Conservation (phyloP, 2,329 filamentous ascomycete genomes). For the Penicillium sp. region DNA sequence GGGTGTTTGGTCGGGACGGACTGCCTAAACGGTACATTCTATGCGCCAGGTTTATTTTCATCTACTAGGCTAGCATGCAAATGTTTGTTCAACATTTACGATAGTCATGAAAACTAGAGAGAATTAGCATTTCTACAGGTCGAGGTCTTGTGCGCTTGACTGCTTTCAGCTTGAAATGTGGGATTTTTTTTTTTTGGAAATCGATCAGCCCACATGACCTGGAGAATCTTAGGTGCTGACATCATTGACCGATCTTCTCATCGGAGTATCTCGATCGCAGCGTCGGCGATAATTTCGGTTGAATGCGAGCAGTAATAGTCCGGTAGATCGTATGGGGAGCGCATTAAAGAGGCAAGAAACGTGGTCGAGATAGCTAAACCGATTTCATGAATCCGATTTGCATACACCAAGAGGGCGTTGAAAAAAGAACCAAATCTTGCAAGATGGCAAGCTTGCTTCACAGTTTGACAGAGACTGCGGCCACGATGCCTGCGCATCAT, state of each 20-base stretch:
- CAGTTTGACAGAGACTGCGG: background rate
- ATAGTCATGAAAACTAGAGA: too few relatives aligned
- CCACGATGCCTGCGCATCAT: background rate
- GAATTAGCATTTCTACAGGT: too few relatives aligned
- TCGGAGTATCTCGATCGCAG: background rate
- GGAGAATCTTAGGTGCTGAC: background rate
- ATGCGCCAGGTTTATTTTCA: background rate
- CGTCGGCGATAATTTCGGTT: background rate
- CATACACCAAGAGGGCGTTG: background rate
- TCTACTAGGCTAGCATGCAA: background rate
- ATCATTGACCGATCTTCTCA: background rate
- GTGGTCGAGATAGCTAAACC: background rate
- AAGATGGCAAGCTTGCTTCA: background rate
- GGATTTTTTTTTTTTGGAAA: too few relatives aligned
- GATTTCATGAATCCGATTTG: background rate
- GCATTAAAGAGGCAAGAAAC: too few relatives aligned
- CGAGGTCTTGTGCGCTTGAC: background rate
- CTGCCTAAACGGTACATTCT: conserved; percentile 6
- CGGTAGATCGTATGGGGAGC: background rate
- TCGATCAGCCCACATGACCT: background rate
- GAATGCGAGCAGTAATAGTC: background rate
- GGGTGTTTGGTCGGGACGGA: conserved; percentile 4
- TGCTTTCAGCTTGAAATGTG: background rate
- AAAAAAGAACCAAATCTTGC: background rate
- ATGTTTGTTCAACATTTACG: too few relatives aligned